Conservation (phyloP, 495 filamentous ascomycete species). For the Penicillium antarcticum region DNA sequence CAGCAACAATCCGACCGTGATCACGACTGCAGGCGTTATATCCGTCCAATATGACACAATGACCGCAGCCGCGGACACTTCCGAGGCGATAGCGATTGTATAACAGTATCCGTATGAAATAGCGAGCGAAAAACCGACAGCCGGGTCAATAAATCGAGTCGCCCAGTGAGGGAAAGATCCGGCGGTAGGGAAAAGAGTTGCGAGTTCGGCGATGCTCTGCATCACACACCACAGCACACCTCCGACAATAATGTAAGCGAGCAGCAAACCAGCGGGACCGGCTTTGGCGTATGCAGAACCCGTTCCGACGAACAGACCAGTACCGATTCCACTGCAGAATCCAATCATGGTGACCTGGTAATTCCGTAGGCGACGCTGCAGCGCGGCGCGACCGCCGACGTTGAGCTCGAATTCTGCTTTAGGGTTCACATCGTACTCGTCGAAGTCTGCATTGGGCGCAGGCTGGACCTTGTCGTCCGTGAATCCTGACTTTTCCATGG, state of each 20-base stretch:
- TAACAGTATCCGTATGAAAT: constrained; percentile 47
- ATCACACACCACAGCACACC: constrained; percentile 57
- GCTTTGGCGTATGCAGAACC: constrained; percentile 63
- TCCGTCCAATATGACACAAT: constrained; percentile 69
- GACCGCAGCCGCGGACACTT: constrained; percentile 68
- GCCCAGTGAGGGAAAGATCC: constrained; percentile 74
- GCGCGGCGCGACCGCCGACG: constrained; percentile 32
- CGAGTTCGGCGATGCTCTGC: constrained; percentile 66
- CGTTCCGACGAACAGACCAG: constrained; percentile 73
- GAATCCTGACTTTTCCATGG: constrained; percentile 13
- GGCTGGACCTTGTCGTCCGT: constrained; percentile 15
- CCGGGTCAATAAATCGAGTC: constrained; percentile 65
- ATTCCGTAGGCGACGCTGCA: constrained; percentile 35
- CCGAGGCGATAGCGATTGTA: constrained; percentile 64
- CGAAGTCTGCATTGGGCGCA: constrained; percentile 9
- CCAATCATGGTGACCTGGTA: constrained; percentile 42
- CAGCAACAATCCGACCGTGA: constrained; percentile 65
- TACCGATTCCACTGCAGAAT: constrained; percentile 54
- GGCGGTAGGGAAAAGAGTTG: constrained; percentile 67
- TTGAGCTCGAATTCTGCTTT: constrained; percentile 35
- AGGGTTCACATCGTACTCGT: constrained; percentile 15
- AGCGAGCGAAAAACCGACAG: constrained; percentile 69
- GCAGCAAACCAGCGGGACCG: constrained; percentile 64
- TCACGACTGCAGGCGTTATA: constrained; percentile 56
- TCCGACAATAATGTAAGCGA: constrained; percentile 69